These are phyloP conservation scores for Vigna trinervia DNA, from an alignment of 306 rosid genomes.

Conservation along the genomic window DNA sequence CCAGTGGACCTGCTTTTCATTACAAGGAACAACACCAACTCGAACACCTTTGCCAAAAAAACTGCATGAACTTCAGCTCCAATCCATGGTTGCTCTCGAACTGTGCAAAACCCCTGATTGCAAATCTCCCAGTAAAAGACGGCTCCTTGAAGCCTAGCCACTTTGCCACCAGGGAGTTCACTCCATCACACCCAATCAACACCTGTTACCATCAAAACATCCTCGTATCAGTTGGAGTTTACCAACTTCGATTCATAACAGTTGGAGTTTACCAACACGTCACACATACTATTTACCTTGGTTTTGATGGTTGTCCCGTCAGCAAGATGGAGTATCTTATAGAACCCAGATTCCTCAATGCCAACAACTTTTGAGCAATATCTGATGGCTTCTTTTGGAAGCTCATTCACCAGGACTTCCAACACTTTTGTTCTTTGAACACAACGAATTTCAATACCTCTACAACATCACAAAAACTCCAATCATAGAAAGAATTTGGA, in stretches of 20 bases:
- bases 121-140: constrained; percentile 55
- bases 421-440: constrained; percentile 58
- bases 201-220: constrained; percentile 52
- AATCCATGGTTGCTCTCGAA: constrained; percentile 43
- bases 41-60: constrained; percentile 64
- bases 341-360: constrained; percentile 64
- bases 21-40: constrained; percentile 59
- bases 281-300: constrained; percentile 51
- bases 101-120: constrained; percentile 59
- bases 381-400: constrained; percentile 73
- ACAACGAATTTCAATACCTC: constrained; percentile 58
- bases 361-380: constrained; percentile 75
- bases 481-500: not conserved
- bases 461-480: constrained; percentile 29
- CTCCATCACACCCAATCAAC: constrained; percentile 83
- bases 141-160: constrained; percentile 73
- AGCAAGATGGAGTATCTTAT: constrained; percentile 69
- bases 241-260: constrained; percentile 13
- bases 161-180: constrained; percentile 75
- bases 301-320: constrained; percentile 70
- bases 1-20: constrained; percentile 61
- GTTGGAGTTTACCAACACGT: not conserved
- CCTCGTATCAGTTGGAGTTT: not conserved
- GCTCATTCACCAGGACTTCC: constrained; percentile 70
- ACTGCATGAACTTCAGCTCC: constrained; percentile 51